phyloP scores from a whole-genome alignment of 768 basidiomycete species.

The Russula foetens region DNA sequence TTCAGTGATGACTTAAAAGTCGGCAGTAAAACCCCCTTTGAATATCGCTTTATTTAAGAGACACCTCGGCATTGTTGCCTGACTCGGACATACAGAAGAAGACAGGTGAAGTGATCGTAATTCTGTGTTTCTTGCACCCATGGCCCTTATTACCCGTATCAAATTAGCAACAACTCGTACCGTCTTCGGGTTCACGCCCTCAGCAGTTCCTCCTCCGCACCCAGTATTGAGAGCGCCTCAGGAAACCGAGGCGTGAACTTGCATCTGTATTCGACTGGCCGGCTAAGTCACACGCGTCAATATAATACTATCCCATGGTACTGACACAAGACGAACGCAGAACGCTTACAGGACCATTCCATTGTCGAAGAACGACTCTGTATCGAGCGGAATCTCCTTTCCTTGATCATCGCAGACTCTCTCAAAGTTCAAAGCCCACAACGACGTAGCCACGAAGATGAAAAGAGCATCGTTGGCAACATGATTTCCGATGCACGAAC shows the following conservation, averaged over 20 bases:
- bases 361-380: background rate
- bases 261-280: background rate
- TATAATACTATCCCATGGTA: no score
- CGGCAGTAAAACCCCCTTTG: no score
- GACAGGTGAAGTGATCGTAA: no score
- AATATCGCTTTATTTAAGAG: no score
- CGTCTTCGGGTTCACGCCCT: background rate
- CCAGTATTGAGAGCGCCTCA: background rate
- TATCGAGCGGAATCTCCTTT: background rate
- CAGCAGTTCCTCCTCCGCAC: background rate
- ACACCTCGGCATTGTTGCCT: no score
- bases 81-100: no score
- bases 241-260: background rate
- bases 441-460: constrained; percentile 14
- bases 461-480: constrained; percentile 19
- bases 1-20: no score
- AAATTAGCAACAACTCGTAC: no score
- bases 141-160: no score
- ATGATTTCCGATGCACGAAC: constrained; percentile 18
- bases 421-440: no score
- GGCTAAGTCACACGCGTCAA: background rate
- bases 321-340: background rate
- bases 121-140: no score
- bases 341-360: constrained; percentile 12
- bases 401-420: constrained; percentile 4